These are phyloP conservation scores for Colletotrichum orchidophilum DNA, from an alignment of 2,329 filamentous ascomycete species.

Conservation along the genomic window DNA sequence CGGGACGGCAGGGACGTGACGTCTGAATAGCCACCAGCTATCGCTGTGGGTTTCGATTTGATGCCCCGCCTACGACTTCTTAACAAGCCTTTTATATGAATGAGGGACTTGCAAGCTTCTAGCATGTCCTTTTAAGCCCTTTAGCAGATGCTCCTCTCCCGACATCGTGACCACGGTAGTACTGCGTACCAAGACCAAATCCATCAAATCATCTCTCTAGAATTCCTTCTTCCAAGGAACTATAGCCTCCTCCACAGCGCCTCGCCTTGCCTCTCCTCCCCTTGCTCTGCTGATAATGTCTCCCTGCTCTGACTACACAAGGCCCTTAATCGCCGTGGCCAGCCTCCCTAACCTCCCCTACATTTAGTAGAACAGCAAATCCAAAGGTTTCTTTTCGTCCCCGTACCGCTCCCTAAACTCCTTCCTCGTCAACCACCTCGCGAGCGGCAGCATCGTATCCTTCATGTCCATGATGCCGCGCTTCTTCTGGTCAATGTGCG, in stretches of 20 bases:
- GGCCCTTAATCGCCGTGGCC: too few species aligned
- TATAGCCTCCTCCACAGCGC: not conserved
- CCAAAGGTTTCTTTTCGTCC: conserved; percentile 65
- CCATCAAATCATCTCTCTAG: not conserved
- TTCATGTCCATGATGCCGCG: conserved; percentile 94
- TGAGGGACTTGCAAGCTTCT: not conserved
- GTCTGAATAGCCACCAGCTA: not conserved
- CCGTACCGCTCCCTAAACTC: conserved; percentile 78
- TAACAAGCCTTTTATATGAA: not conserved
- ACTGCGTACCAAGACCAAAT: not conserved
- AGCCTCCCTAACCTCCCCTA: not conserved
- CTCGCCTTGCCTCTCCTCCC: not conserved
- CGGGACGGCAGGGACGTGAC: not conserved
- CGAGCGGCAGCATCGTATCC: conserved; percentile 85
- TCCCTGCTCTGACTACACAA: not conserved
- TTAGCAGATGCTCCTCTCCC: not conserved
- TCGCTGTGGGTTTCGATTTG: conserved; percentile 3
- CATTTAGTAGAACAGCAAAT: conserved; percentile 70
- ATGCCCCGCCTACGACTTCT: not conserved
- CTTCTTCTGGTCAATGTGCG: conserved; percentile 95
- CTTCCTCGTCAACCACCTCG: conserved; percentile 75
- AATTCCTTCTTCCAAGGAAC: not conserved
- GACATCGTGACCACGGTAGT: not conserved
- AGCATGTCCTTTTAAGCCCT: not conserved
- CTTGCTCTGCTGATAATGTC: not conserved